A percentile compares a stretch with the other conserved stretches of the same genome.
Evolutionary conservation across 1,284 basidiomycete genomes (phyloP).

Genomic region (Pascua sp.): DNA sequence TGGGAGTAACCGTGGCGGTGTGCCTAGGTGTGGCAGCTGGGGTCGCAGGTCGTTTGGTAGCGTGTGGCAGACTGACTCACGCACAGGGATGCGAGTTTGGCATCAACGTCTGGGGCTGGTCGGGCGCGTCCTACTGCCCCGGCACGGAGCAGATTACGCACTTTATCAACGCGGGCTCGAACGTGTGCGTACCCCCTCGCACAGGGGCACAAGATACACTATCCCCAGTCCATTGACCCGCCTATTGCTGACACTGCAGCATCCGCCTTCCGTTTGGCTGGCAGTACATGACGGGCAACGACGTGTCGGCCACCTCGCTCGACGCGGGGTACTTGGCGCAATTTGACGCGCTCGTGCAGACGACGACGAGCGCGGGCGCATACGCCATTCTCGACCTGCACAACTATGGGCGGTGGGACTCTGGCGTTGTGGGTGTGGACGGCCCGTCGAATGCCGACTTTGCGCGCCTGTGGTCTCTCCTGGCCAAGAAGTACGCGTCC

Average conservation of each 20-base stretch:
- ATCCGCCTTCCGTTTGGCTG: conserved; percentile 56
- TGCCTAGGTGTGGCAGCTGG: neutral
- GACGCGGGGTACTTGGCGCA: conserved; percentile 52
- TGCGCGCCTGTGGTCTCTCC: conserved; percentile 57
- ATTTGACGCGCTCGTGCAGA: conserved; percentile 53
- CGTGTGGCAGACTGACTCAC: neutral
- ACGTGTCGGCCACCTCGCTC: conserved; percentile 38
- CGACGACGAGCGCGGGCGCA: conserved; percentile 53
- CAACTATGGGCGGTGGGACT: conserved; percentile 47
- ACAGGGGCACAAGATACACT: no score
- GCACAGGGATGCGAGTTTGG: conserved; percentile 39
- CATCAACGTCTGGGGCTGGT: conserved; percentile 26
- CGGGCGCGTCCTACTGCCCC: conserved; percentile 42
- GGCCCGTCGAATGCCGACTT: conserved; percentile 59
- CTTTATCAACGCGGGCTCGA: conserved; percentile 50
- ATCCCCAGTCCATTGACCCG: no score
- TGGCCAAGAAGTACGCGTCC: conserved; percentile 56
- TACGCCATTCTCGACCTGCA: conserved; percentile 58
- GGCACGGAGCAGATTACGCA: conserved; percentile 59
- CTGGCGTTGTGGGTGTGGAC: conserved; percentile 55
- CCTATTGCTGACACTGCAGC: conserved; percentile 15
- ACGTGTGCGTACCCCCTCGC: conserved; percentile 27
- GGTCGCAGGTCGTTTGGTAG: conserved; percentile 22
- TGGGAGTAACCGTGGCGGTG: neutral
- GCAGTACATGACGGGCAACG: conserved; percentile 58